These are phyloP conservation scores for Salix exigua DNA, from an alignment of 345 rosid genomes.

Conservation along the genomic window DNA sequence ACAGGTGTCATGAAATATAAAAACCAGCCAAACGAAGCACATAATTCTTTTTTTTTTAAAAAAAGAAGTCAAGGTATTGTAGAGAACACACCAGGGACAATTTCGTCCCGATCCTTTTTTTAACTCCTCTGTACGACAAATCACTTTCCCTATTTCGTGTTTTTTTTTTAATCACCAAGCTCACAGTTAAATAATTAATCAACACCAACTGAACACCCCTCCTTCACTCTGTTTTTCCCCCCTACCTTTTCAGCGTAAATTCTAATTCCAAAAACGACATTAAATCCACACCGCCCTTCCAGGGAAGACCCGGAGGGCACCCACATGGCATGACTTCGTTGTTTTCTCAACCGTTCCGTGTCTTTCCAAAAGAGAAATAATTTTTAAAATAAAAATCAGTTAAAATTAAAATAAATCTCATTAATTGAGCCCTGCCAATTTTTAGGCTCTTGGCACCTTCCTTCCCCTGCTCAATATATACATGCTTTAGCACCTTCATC, in stretches of 20 bases:
- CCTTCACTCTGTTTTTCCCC: neutral
- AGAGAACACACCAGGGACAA: neutral
- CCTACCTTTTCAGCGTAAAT: neutral
- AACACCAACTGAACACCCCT: neutral
- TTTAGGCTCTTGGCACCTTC: constrained; percentile 43
- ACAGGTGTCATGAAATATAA: no score
- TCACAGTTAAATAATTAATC: neutral
- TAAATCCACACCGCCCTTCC: constrained; percentile 65
- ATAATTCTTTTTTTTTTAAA: no score
- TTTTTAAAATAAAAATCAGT: neutral
- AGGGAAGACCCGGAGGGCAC: constrained; percentile 40
- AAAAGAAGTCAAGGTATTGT: neutral
- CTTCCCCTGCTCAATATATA: constrained; percentile 51
- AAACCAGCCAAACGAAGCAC: no score
- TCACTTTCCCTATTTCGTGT: neutral
- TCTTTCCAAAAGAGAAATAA: constrained; percentile 6
- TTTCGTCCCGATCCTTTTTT: neutral
- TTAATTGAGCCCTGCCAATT: constrained; percentile 40
- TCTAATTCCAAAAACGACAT: constrained; percentile 24
- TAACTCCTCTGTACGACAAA: neutral
- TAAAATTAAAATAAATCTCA: constrained; percentile 16
- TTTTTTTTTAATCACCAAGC: neutral
- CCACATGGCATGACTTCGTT: constrained; percentile 81
- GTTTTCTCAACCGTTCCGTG: constrained; percentile 36
- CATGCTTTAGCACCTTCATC: constrained; percentile 19